Base-by-base conservation (phyloP, 2,329 filamentous ascomycete species). In the Trichoderma semiorbis region DNA sequence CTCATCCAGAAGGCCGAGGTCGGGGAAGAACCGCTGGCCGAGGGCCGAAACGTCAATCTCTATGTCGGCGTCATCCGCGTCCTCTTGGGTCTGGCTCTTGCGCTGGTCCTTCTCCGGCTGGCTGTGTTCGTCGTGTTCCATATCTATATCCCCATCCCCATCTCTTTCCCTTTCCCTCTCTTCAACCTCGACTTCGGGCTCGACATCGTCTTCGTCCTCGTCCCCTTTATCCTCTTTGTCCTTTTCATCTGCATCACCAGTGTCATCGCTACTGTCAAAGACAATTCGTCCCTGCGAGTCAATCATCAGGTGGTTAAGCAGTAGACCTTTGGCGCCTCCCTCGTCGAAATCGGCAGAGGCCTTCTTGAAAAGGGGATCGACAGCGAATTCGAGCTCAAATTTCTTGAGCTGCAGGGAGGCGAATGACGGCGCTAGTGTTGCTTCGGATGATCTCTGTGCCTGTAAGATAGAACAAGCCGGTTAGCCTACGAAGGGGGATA, bases 281-380 rank as follows among this genome's bases (percentile, higher is more conserved):
- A 99, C 95, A 74, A 99, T 99, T 43, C 95, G 90, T 55, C 96
- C 96, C 74, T 94, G 90, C 2, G 90, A 89, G 81, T 99, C 96
- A 75, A 99, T 98, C 78, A 95, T 93, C n/a, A 99, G 86, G 81
- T 99, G 95, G 78, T 99, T 99, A 36, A 99, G 87, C 24, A 99
- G 86, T 55, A 99, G 86, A 24, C 96, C 96, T 82, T 98, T 99
- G 71, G 96, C 96, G 71, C 96, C 96, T 24, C 96, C 96, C 83
- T 99, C 96, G 79, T 99, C 96, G 75, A 99, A 99, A 83, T 99
- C 96, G 57, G 96, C 96, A 7, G 95, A 97, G 0, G 95, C 95
- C 79, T 99, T 99, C 79, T 99, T 99, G 88, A 99, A 99, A n/a
- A 99, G 84, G 3, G 96, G 96, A 78, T 99, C 96, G 6, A 99